Base-by-base conservation (phyloP, 2,329 filamentous ascomycete species). In the Sporothrix curviconia region DNA sequence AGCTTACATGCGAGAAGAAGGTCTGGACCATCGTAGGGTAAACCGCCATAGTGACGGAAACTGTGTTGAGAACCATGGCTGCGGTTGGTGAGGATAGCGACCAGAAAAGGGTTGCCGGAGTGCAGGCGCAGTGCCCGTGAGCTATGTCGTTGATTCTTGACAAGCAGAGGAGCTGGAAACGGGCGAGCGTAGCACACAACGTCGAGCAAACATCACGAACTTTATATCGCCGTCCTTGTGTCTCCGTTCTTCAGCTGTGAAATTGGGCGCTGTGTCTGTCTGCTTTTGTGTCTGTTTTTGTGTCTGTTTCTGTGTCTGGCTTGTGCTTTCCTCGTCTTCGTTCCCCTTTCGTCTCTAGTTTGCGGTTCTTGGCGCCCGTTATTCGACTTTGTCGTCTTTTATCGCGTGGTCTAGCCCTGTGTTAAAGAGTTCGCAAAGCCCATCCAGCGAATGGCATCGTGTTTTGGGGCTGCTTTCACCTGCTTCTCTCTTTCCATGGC, bases 11-110 rank as follows among this genome's bases (percentile, higher is more conserved):
- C 59, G 86, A 86, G 65, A 97, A 78, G 62, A 92, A 85, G 14
- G 92, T 96, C 63, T 89, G 86, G 57, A 97, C 80, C 47, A 95
- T 88, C 3, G 89, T 91, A 12, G 94, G 92, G 61, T 91, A 90
- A 56, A 96, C 87, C 51, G 91, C 91, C 63, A 90, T 81, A 58
- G 86, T 84, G 60, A 97, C 86, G 14, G 88, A 85, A 39, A 92
- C 80, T 17, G 91, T 95, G 72, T 89, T 92, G 66, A 94, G 57
- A 8, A 60, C 60, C 62, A 64, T 64, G 22, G 39, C 46, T 12
- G 34, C 36, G 58, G 19, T 5, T 40, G n/a, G 7, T 9, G 32
- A 7, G 9, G 8, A 22, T 15, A 22, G 15, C 28, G 25, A 58
- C 14, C 8, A n/a, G n/a, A n/a, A n/a, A n/a, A n/a, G n/a, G n/a